Percentiles rank a stretch among this genome's conserved stretches.
Conservation (phyloP, 352 stramenopile species). For the Globisporangium acanthophoron region DNA sequence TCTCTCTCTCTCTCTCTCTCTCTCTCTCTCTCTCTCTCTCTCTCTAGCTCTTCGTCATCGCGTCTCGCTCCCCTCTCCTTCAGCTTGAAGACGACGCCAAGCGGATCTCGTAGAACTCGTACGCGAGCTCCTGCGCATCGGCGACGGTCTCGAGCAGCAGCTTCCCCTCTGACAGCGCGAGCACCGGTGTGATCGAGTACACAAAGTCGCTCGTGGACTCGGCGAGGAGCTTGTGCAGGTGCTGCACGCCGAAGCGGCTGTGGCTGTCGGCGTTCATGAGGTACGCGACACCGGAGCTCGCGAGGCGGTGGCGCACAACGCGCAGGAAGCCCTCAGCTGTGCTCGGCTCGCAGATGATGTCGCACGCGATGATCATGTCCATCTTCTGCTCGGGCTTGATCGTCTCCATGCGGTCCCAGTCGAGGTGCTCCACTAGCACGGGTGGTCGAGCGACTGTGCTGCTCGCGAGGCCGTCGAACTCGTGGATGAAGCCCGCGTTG, state of each 20-base stretch:
- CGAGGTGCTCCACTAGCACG: conserved; percentile 52
- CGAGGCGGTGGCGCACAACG: conserved; percentile 61
- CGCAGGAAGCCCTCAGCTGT: conserved; percentile 84
- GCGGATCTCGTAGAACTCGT: conserved; percentile 87
- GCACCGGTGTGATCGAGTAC: conserved; percentile 67
- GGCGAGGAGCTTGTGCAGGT: conserved; percentile 62
- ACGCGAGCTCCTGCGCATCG: conserved; percentile 72
- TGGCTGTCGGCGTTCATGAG: conserved; percentile 86
- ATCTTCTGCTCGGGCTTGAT: conserved; percentile 52
- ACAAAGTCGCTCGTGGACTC: conserved; percentile 39
- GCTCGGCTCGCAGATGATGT: conserved; percentile 86
- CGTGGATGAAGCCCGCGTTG: conserved; percentile 69
- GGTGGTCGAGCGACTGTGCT: conserved; percentile 26
- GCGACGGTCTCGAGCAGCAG: conserved; percentile 71
- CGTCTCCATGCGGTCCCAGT: conserved; percentile 74
- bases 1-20: too few species aligned
- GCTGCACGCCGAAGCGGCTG: conserved; percentile 76
- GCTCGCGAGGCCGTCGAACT: conserved; percentile 24
- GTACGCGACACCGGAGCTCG: conserved; percentile 54
- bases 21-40: too few species aligned
- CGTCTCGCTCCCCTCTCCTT: not conserved
- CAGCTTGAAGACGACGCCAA: conserved; percentile 12
- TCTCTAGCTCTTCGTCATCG: not conserved
- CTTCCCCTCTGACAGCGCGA: conserved; percentile 43
- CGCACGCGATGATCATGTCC: conserved; percentile 79